Conservation (phyloP, 352 stramenopile species). For the Elongisporangium anandrum region DNA sequence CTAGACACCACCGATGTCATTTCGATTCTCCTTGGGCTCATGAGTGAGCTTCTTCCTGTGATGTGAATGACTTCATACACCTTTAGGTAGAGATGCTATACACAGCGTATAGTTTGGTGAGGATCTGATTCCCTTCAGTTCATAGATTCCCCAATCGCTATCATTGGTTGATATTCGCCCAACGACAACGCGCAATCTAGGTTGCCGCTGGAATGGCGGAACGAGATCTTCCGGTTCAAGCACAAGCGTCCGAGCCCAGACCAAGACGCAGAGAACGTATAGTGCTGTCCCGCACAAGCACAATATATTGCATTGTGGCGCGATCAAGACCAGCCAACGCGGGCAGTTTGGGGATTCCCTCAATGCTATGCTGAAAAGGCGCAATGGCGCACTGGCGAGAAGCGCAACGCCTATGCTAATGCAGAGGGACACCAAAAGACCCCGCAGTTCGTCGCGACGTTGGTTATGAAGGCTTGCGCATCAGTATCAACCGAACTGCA, state of each 20-base stretch:
- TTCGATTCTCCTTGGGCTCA: too few relatives aligned
- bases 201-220: constrained; percentile 3
- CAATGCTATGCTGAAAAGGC: constrained; percentile 15
- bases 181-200: too few relatives aligned
- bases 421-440: constrained; percentile 43
- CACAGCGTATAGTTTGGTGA: too few relatives aligned
- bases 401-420: constrained; percentile 24
- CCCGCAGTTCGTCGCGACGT: constrained; percentile 42
- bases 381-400: constrained; percentile 11
- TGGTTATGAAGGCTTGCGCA: constrained; percentile 16
- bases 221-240: constrained; percentile 21
- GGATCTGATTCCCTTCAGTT: too few relatives aligned
- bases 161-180: too few relatives aligned
- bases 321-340: constrained; percentile 11
- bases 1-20: too few relatives aligned
- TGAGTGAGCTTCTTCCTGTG: too few relatives aligned
- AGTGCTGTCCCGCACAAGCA: constrained; percentile 29
- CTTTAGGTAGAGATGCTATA: too few relatives aligned
- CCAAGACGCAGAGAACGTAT: constrained; percentile 15
- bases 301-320: constrained; percentile 23
- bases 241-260: constrained; percentile 25
- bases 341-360: constrained; percentile 11
- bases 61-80: too few relatives aligned
- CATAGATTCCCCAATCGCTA: too few relatives aligned
- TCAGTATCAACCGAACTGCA: constrained; percentile 1